A percentile compares a stretch with the other conserved stretches of the same genome.
Conservation (phyloP, 225 moss, liverwort and hornwort species). For the Rhytidiadelphus loreus region DNA sequence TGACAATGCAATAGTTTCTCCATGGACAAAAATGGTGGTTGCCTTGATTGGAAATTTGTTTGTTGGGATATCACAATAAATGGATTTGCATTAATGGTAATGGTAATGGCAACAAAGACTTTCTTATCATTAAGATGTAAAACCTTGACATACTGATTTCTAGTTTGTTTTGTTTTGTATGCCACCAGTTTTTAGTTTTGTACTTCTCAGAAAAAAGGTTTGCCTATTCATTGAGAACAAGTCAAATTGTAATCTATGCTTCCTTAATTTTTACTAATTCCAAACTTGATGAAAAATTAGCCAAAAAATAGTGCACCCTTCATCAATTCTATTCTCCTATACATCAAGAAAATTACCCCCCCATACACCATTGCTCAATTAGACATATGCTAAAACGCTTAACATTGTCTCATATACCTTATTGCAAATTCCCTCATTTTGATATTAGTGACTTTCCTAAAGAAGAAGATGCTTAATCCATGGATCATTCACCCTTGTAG, state of each 20-base stretch:
- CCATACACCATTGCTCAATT: fast-evolving
- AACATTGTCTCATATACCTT: not conserved
- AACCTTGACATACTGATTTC: not conserved
- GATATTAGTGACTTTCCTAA: not conserved
- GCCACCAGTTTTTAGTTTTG: not conserved
- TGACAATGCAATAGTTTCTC: fast-evolving
- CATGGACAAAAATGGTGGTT: not conserved
- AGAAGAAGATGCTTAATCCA: not conserved
- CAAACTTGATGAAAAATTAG: not conserved
- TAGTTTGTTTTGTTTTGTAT: not conserved
- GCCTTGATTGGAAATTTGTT: not conserved
- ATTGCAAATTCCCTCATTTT: not conserved
- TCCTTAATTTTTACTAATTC: not conserved
- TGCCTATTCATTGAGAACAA: not conserved
- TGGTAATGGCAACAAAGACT: not conserved
- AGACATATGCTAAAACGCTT: not conserved
- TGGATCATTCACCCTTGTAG: not conserved
- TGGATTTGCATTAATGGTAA: not conserved
- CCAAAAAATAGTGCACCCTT: not conserved
- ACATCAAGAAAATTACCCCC: not conserved
- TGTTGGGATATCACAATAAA: not conserved
- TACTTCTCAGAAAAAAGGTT: fast-evolving
- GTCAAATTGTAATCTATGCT: not conserved
- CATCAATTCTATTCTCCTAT: fast-evolving
- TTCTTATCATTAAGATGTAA: not conserved